phyloP scores from a whole-genome alignment of 805 yeast species.

The Tetrapisispora taiwanensis region DNA sequence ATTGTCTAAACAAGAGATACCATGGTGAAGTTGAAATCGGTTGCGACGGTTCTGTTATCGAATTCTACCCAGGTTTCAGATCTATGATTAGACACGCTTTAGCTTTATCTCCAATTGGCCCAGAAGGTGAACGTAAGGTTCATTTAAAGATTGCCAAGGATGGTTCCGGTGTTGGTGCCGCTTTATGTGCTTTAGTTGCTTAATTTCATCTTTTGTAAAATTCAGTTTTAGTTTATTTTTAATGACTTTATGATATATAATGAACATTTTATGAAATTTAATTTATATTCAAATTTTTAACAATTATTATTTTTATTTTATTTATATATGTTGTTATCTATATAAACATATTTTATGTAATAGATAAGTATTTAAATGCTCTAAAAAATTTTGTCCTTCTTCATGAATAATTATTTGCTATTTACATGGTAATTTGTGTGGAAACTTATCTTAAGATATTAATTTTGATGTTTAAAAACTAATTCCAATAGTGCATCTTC shows the following conservation, averaged over 20 bases:
- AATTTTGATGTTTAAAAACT: too few relatives aligned
- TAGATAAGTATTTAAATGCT: too few relatives aligned
- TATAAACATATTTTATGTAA: too few relatives aligned
- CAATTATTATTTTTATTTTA: neutral
- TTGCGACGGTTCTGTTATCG: constrained; percentile 91
- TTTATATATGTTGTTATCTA: neutral
- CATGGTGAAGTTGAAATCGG: constrained; percentile 84
- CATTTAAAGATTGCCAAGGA: constrained; percentile 80
- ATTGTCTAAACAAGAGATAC: constrained; percentile 44
- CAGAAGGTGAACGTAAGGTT: constrained; percentile 64
- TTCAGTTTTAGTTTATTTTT: constrained; percentile 1
- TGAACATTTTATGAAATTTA: constrained; percentile 3
- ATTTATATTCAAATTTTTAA: neutral
- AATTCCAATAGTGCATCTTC: neutral
- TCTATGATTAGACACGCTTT: constrained; percentile 72
- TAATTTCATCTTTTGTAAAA: constrained; percentile 1
- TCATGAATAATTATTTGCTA: too few relatives aligned
- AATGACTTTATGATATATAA: constrained; percentile 2
- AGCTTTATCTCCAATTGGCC: constrained; percentile 56
- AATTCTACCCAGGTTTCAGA: constrained; percentile 85
- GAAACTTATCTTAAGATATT: too few relatives aligned
- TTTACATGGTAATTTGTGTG: too few relatives aligned
- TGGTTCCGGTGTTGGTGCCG: constrained; percentile 97
- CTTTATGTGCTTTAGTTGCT: constrained; percentile 64
- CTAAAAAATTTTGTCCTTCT: too few relatives aligned